phyloP scores from a whole-genome alignment of 192 early-diverging fungal genomes.

The Gonapodya prolifera region DNA sequence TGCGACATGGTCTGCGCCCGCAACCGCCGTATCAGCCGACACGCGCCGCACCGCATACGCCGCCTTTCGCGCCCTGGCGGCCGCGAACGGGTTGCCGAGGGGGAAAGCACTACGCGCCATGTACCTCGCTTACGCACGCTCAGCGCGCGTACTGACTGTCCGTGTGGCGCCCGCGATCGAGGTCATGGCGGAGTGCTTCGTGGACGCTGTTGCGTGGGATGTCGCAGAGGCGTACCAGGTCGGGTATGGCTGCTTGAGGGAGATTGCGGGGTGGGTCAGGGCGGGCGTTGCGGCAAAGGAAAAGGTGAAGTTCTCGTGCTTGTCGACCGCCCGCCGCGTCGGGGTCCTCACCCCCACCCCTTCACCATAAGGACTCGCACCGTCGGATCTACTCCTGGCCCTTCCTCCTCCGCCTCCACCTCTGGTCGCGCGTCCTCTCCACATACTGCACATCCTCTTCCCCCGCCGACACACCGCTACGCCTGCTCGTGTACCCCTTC shows the following conservation, averaged over 20 bases:
- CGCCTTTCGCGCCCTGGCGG: neutral
- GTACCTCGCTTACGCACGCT: neutral
- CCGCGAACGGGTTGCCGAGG: neutral
- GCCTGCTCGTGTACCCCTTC: neutral
- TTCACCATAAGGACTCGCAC: neutral
- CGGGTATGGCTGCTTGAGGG: slow-evolving; percentile 84
- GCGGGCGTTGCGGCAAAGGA: slow-evolving; percentile 72
- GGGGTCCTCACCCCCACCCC: neutral
- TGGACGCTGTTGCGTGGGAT: slow-evolving; percentile 74
- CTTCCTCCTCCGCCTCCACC: neutral
- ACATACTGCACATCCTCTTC: neutral
- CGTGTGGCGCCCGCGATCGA: slow-evolving; percentile 45
- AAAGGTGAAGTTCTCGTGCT: slow-evolving; percentile 24
- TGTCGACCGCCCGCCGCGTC: neutral
- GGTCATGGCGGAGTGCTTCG: slow-evolving; percentile 87
- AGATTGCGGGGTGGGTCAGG: slow-evolving; percentile 85
- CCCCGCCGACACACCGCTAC: neutral
- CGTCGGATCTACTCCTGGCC: neutral
- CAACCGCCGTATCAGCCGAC: neutral
- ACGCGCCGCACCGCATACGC: neutral
- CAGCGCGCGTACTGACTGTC: neutral
- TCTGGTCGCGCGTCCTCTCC: neutral
- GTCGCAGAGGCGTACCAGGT: slow-evolving; percentile 76
- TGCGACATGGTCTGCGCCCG: neutral
- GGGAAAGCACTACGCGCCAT: neutral